Evolutionary conservation across 345 rosid species (phyloP), one percentile per base, ranked within the genome.

Genomic region (Firmiana major): DNA sequence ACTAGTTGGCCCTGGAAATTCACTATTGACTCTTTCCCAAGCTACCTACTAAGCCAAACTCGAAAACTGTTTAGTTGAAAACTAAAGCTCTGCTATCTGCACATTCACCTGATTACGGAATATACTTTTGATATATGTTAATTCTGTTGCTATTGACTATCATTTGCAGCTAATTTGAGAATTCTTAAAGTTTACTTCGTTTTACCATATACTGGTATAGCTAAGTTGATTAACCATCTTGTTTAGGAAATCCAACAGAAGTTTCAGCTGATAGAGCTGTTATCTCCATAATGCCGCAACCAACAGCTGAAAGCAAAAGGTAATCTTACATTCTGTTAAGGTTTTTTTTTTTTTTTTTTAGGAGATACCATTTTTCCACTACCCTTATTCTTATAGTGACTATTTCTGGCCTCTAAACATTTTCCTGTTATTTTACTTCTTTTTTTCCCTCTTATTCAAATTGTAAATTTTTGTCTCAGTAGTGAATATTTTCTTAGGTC

Each of bases 231-330:
- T 17, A 42, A 53, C 75, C 11, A 67, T 67, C 72, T 55, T 72
- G 40, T 76, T 43, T 76, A 93, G 98, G 98, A 72, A 85, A 78
- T 71, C 84, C 86, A 26, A 80, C 83, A 62, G 95, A 90, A 79
- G 79, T 67, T 76, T 79, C 90, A 46, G 77, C 75, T 19, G 92
- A 88, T 85, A 80, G 84, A 43, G 83, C 94, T 75, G 92, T 93
- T 63, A 75, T 84, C 51, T 81, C 83, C 67, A 83, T 90, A 62
- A 73, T 95, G 81, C 93, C 93, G 79, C 94, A 88, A 65, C 93
- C 96, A 70, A 79, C 85, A 62, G 90, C 96, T 82, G 98, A 93
- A 84, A 93, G 87, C 80, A 95, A 85, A 85, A 93, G 98, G 98
- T 92, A 80, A 55, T 64, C 63, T 54, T 43, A 63, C 75, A 26